Conservation (phyloP, 371 early-diverging fungal genomes). For the Gilbertella persicaria region DNA sequence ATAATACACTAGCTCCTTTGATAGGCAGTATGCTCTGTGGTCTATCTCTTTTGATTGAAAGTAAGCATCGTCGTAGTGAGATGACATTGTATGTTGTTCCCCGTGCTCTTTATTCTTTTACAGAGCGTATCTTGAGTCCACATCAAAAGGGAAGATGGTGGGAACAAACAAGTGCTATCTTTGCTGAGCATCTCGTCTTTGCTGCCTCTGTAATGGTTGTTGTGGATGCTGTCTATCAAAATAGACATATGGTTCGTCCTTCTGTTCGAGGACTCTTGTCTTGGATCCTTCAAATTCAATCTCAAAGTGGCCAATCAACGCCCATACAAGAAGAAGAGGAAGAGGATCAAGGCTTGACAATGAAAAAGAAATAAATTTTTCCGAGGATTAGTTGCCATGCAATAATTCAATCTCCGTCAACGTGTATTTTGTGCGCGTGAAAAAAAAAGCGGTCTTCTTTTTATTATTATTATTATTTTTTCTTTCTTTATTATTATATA, state of each 20-base stretch:
- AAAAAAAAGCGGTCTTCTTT: neutral
- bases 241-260: conserved; percentile 49
- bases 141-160: conserved; percentile 40
- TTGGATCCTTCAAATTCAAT: conserved; percentile 46
- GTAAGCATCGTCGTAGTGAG: conserved; percentile 60
- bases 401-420: too few species aligned
- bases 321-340: conserved; percentile 10
- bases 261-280: conserved; percentile 53
- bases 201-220: conserved; percentile 38
- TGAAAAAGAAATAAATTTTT: conserved; percentile 2
- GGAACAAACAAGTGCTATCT: conserved; percentile 31
- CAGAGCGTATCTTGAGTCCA: conserved; percentile 49
- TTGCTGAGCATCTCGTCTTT: conserved; percentile 42
- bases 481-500: too few species aligned
- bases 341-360: conserved; percentile 3
- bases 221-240: conserved; percentile 48
- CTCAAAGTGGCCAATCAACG: conserved; percentile 4
- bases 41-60: conserved; percentile 60
- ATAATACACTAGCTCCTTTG: conserved; percentile 52
- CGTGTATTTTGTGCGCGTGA: too few species aligned
- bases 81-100: conserved; percentile 68
- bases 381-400: too few species aligned
- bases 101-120: conserved; percentile 56
- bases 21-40: conserved; percentile 64
- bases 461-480: too few species aligned